phyloP scores from a whole-genome alignment of 768 basidiomycete species.

The Macrolepiota albuminosa region DNA sequence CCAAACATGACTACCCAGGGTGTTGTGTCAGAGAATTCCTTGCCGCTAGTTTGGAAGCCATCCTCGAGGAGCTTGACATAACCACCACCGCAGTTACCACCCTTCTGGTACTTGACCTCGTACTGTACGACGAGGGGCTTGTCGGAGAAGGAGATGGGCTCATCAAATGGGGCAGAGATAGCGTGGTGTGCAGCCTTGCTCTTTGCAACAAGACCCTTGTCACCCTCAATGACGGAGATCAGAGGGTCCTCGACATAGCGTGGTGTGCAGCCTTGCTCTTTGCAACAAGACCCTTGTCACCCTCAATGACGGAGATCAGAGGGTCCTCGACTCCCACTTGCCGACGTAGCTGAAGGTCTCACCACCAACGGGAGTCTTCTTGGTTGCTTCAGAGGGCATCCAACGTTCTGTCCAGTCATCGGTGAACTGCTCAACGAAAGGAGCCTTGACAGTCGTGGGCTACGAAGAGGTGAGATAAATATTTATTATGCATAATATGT shows the following conservation, averaged over 20 bases:
- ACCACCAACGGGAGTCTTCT: slow-evolving; percentile 93
- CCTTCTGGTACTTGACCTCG: slow-evolving; percentile 99
- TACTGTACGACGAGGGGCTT: slow-evolving; percentile 95
- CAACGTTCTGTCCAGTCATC: slow-evolving; percentile 88
- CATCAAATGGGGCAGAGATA: slow-evolving; percentile 87
- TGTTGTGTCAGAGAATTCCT: slow-evolving; percentile 91
- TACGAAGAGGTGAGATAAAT: slow-evolving; percentile 25
- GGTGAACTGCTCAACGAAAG: slow-evolving; percentile 96
- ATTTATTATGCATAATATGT: slow-evolving; percentile 10
- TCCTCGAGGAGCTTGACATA: slow-evolving; percentile 95
- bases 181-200: slow-evolving; percentile 98
- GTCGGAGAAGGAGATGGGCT: slow-evolving; percentile 72
- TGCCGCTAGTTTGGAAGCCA: slow-evolving; percentile 89
- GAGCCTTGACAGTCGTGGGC: slow-evolving; percentile 76
- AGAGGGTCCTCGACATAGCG: slow-evolving; percentile 95
- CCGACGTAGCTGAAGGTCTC: slow-evolving; percentile 98
- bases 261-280: slow-evolving; percentile 98
- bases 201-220: slow-evolving; percentile 92
- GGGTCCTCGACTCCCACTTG: slow-evolving; percentile 94
- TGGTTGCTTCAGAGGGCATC: slow-evolving; percentile 96
- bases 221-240: slow-evolving; percentile 71
- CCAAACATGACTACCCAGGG: slow-evolving; percentile 98
- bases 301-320: slow-evolving; percentile 65
- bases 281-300: slow-evolving; percentile 90
- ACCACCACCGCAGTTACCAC: slow-evolving; percentile 98